Evolutionary conservation across 2,329 filamentous ascomycete genomes (phyloP), one percentile per base, ranked within the genome.

Genomic region (Aspergillus ochraceoroseus): DNA sequence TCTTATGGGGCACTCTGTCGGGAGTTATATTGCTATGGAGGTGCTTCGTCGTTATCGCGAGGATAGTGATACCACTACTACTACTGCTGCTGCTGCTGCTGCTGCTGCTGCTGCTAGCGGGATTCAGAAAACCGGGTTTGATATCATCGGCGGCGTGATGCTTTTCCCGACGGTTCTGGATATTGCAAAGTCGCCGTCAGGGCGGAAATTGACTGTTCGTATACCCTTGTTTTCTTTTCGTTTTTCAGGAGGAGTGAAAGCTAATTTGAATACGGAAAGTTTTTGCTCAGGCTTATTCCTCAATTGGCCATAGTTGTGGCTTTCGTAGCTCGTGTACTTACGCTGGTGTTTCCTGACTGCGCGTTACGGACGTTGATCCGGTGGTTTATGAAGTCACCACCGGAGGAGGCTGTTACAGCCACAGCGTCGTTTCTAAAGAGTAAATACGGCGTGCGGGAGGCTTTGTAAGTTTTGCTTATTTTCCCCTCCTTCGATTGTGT

Each of bases 111-210:
- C n/a, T n/a, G n/a, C n/a, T n/a, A n/a, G n/a, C n/a, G n/a, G 28
- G 13, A 12, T 9, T 12, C 15, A 4, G 15, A 18, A 8, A 27
- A 43, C 40, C 5, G 45, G 53, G 7, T 65, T 70, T 30, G 62
- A 67, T 43, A 63, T 72, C 15, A 52, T 65, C 19, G 66, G 68
- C 0, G 83, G 74, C 1, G 70, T 87, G 28, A 69, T 88, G 41
- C 71, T 89, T 12, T 87, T 87, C 58, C 83, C 85, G 1, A 87
- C 85, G 1, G 73, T 89, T 25, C 74, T 80, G n/a, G 76, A 87
- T 62, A 80, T 89, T 47, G 77, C 79, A 7, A 63, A 67, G 41
- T 85, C 80, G 1, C 71, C 75, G 0, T 78, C 70, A 18, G 85
- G 84, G 1, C 64, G 64, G 40, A 73, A 73, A 32, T 63, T 81